Evolutionary conservation across 257 asterid genomes (phyloP).

Genomic region (Solanum dulcamara): DNA sequence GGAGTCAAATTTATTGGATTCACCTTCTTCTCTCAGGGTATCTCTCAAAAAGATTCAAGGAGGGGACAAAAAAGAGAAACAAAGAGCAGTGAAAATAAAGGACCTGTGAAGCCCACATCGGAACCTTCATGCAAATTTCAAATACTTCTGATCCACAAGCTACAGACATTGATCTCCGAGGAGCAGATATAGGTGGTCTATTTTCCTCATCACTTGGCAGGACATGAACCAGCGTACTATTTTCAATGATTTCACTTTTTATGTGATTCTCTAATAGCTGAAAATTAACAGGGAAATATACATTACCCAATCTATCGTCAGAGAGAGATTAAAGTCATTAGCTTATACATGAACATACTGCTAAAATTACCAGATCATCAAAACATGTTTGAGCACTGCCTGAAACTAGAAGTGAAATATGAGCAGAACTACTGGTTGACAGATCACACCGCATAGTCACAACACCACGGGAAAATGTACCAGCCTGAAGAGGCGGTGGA

Average conservation of each 20-base stretch:
- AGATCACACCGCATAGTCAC: slow-evolving; percentile 96
- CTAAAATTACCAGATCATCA: slow-evolving; percentile 68
- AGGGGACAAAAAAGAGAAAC: not conserved
- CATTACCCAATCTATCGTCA: not conserved
- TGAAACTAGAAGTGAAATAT: slow-evolving; percentile 86
- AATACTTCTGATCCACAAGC: slow-evolving; percentile 95
- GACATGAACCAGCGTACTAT: slow-evolving; percentile 55
- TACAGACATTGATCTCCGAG: slow-evolving; percentile 80
- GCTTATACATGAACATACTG: not conserved
- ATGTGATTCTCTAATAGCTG: slow-evolving; percentile 93
- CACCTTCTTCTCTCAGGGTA: not conserved
- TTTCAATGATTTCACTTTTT: slow-evolving; percentile 84
- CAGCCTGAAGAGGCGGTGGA: slow-evolving; percentile 99
- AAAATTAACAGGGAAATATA: not conserved
- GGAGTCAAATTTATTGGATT: not conserved
- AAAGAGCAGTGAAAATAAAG: not conserved
- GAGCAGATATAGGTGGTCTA: slow-evolving; percentile 47
- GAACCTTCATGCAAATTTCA: slow-evolving; percentile 82
- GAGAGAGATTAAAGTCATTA: not conserved
- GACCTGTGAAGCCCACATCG: slow-evolving; percentile 97
- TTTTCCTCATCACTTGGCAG: slow-evolving; percentile 40
- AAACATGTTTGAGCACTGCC: slow-evolving; percentile 98
- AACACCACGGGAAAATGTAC: slow-evolving; percentile 89
- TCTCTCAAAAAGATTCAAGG: not conserved
- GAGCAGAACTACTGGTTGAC: slow-evolving; percentile 87